These are phyloP conservation scores for Suillus bovinus DNA, from an alignment of 768 basidiomycete genomes.

Conservation along the genomic window DNA sequence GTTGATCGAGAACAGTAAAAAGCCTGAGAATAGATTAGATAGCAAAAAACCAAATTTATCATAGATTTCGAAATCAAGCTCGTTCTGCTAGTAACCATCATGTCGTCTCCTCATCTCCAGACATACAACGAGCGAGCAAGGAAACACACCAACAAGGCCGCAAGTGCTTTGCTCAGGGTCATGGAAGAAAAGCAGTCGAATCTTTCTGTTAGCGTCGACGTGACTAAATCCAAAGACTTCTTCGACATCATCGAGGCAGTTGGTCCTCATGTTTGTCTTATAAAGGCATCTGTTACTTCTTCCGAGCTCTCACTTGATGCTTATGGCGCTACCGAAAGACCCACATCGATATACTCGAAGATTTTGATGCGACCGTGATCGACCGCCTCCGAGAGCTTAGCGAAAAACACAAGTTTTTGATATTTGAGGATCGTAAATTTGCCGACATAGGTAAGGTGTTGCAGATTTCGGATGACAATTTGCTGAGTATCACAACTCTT, in stretches of 20 bases:
- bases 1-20: conserved; percentile 7
- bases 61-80: background rate
- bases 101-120: conserved; percentile 41
- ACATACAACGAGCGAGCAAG: conserved; percentile 64
- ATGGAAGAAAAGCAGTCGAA: conserved; percentile 90
- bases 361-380: conserved; percentile 78
- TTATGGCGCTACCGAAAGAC: conserved; percentile 59
- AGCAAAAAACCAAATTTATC: conserved; percentile 4
- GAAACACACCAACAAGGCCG: conserved; percentile 70
- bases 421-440: conserved; percentile 99
- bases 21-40: conserved; percentile 11
- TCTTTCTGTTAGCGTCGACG: conserved; percentile 95
- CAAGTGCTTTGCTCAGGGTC: conserved; percentile 72
- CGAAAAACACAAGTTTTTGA: conserved; percentile 85
- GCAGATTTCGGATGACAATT: background rate
- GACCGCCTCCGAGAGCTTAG: conserved; percentile 69
- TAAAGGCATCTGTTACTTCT: conserved; percentile 67
- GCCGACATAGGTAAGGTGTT: conserved; percentile 86
- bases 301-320: conserved; percentile 17
- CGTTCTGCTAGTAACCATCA: conserved; percentile 16
- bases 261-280: conserved; percentile 86
- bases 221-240: conserved; percentile 76
- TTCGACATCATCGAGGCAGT: conserved; percentile 85
- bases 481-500: conserved; percentile 9
- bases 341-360: conserved; percentile 93